Evolutionary conservation across 2,329 filamentous ascomycete genomes (phyloP), one percentile per base, ranked within the genome.

Genomic region (Lasiodiplodia hormozganensis): DNA sequence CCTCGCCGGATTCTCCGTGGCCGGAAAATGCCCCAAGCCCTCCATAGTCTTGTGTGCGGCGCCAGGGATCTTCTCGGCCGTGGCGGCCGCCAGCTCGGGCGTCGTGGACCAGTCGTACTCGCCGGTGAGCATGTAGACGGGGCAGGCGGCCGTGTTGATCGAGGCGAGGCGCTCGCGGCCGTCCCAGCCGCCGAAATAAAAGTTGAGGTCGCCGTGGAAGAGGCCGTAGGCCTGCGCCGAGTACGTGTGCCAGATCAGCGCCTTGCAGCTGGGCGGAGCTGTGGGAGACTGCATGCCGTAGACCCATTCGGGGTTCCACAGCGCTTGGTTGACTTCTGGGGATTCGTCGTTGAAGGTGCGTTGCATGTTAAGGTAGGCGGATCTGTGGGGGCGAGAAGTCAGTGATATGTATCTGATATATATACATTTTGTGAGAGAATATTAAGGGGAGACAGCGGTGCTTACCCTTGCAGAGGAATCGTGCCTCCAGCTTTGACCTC

Each of bases 141-240:
- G 83, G 68, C 84, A 85, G 68, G 77, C 79, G 70, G 83, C 81
- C 3, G 81, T 83, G 70, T 86, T 80, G 73, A 86, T 85, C 8
- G 74, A 74, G 0, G 75, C 73, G 43, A 85, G 77, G 66, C 82
- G 79, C 14, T 78, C 74, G 31, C 84, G 80, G 11, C 82, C 83
- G 71, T 85, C 84, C 76, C 80, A 85, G 57, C 83, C 83, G 62
- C 82, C 82, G 65, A 85, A 85, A 76, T 84, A 85, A 73, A 85
- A 85, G 73, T 85, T 82, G 18, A 85, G 74, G 69, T 85, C 83
- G 28, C 83, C 83, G 72, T 85, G 83, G 77, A 85, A 85, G 60
- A 85, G 83, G 1, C 83, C 83, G 68, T 85, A 85, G 1, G 84
- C 83, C 76, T 85, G 83, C 0, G 79, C 79, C 6, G 79, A 82